phyloP scores from a whole-genome alignment of 2,329 filamentous ascomycete species.

The Penicillium olsonii region DNA sequence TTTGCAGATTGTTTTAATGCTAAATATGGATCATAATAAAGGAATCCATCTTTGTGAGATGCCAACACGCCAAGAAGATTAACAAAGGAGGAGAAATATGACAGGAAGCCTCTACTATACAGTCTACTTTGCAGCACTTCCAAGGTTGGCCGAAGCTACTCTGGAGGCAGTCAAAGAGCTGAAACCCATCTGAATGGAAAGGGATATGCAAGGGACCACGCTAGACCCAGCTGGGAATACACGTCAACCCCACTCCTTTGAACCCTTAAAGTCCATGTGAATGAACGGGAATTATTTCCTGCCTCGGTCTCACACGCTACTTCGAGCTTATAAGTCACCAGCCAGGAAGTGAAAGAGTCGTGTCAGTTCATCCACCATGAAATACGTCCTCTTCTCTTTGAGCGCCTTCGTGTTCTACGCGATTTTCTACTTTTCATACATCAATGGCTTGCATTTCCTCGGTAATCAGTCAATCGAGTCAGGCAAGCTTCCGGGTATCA shows the following conservation, averaged over 20 bases:
- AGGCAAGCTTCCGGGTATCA: constrained; percentile 27
- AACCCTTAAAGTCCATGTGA: too few relatives aligned
- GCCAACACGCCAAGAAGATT: too few relatives aligned
- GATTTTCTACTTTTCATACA: constrained; percentile 35
- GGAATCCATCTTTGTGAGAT: too few relatives aligned
- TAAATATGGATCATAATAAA: too few relatives aligned
- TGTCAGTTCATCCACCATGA: constrained; percentile 25
- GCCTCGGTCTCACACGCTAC: constrained; percentile 4
- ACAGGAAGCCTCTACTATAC: too few relatives aligned
- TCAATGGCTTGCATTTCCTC: constrained; percentile 33
- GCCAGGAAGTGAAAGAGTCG: too few relatives aligned
- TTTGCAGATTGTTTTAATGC: too few relatives aligned
- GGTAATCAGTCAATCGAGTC: constrained; percentile 21
- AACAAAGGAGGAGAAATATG: too few relatives aligned
- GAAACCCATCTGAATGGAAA: too few relatives aligned
- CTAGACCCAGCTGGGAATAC: constrained; percentile 19
- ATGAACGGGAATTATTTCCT: not conserved
- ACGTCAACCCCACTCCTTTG: constrained; percentile 12
- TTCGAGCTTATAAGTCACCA: not conserved
- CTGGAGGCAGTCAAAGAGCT: too few relatives aligned
- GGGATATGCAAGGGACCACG: not conserved
- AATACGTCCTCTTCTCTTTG: constrained; percentile 31
- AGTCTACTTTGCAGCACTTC: too few relatives aligned
- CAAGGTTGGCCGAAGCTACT: too few relatives aligned
- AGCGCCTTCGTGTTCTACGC: constrained; percentile 35